phyloP scores from a whole-genome alignment of 2,329 filamentous ascomycete species.

The Paraconiothyrium sp. region DNA sequence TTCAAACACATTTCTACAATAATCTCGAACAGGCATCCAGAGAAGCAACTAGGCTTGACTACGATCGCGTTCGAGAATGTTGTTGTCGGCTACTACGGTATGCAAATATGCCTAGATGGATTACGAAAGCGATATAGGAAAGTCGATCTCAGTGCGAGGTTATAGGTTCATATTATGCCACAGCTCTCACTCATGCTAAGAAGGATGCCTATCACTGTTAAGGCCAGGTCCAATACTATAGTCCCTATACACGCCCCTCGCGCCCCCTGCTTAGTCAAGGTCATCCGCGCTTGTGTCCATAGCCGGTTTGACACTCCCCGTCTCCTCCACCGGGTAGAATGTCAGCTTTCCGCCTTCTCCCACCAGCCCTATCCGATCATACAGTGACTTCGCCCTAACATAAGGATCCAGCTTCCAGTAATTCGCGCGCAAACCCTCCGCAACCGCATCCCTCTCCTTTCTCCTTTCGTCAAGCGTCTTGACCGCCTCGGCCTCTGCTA shows the following conservation, averaged over 20 bases:
- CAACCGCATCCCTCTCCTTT: constrained; percentile 68
- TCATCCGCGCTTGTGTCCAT: constrained; percentile 45
- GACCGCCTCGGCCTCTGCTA: constrained; percentile 59
- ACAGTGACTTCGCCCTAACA: constrained; percentile 80
- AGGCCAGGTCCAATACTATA: no score
- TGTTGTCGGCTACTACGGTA: no score
- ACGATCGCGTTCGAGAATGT: no score
- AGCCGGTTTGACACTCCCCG: constrained; percentile 16
- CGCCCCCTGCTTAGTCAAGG: constrained; percentile 37
- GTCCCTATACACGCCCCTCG: background rate
- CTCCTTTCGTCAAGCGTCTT: constrained; percentile 59
- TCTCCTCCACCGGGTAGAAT: constrained; percentile 67
- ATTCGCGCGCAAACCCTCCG: constrained; percentile 71
- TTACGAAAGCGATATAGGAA: no score
- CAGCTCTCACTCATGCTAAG: no score
- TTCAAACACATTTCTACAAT: no score
- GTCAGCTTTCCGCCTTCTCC: constrained; percentile 72
- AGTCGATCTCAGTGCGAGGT: no score
- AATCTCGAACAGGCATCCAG: no score
- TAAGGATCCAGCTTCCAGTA: constrained; percentile 95
- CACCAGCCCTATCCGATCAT: constrained; percentile 82
- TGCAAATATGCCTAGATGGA: no score
- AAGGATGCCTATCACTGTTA: no score
- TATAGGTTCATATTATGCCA: no score
- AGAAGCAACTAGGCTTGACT: no score